These are phyloP conservation scores for Multifurca ochricompacta DNA, from an alignment of 768 basidiomycete genomes.

Conservation along the genomic window DNA sequence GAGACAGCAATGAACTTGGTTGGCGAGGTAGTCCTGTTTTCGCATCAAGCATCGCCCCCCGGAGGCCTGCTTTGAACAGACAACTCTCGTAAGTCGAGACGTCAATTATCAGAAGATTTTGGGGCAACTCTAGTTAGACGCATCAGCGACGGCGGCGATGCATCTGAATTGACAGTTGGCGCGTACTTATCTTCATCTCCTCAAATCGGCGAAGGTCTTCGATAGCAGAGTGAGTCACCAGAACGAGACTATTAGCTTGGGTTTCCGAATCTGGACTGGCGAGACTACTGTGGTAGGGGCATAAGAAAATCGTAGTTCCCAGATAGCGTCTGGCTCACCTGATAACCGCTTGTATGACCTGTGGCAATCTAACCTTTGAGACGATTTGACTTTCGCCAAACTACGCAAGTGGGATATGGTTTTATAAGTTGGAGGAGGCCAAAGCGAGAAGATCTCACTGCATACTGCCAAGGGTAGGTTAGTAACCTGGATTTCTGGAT, in stretches of 20 bases:
- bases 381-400: slow-evolving; percentile 73
- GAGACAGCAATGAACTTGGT: slow-evolving; percentile 49
- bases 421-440: slow-evolving; percentile 2
- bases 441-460: slow-evolving; percentile 38
- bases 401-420: slow-evolving; percentile 31
- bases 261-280: slow-evolving; percentile 73
- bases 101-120: slow-evolving; percentile 65
- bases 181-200: slow-evolving; percentile 75
- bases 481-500: slow-evolving; percentile 13
- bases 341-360: slow-evolving; percentile 64
- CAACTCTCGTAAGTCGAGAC: slow-evolving; percentile 54
- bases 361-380: slow-evolving; percentile 58
- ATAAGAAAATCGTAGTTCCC: not conserved
- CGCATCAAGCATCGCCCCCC: slow-evolving; percentile 55
- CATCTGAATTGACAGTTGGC: slow-evolving; percentile 2
- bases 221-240: slow-evolving; percentile 56
- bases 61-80: slow-evolving; percentile 49
- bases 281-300: slow-evolving; percentile 45
- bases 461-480: slow-evolving; percentile 40
- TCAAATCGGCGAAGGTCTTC: slow-evolving; percentile 56
- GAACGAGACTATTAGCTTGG: slow-evolving; percentile 56
- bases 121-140: slow-evolving; percentile 50
- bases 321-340: slow-evolving; percentile 36
- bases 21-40: slow-evolving; percentile 45
- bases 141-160: not conserved